phyloP scores from a whole-genome alignment of 2,329 filamentous ascomycete species.

The Botrytis galanthina region DNA sequence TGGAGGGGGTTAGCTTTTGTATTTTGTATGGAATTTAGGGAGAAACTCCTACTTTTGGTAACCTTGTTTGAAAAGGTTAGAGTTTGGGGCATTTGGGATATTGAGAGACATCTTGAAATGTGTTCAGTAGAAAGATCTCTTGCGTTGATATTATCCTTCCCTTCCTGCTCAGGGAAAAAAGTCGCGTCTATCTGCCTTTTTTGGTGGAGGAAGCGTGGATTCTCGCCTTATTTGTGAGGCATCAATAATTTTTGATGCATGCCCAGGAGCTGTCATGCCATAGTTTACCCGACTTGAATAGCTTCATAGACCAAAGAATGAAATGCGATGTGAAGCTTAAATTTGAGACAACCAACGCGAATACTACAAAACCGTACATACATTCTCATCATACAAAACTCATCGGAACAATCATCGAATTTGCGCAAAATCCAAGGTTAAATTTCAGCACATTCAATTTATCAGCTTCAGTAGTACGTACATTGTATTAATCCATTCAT shows the following conservation, averaged over 20 bases:
- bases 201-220: slow-evolving; percentile 14
- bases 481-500: slow-evolving; percentile 5
- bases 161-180: slow-evolving; percentile 13
- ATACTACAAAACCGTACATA: not conserved
- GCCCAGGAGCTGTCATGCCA: slow-evolving; percentile 10
- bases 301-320: slow-evolving; percentile 20
- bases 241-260: not conserved
- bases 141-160: slow-evolving; percentile 21
- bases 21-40: slow-evolving; percentile 36
- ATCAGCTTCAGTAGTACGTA: not conserved
- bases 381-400: not conserved
- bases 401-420: not conserved
- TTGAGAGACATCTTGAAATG: slow-evolving; percentile 77
- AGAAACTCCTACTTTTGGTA: slow-evolving; percentile 69
- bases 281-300: slow-evolving; percentile 18
- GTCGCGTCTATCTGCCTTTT: slow-evolving; percentile 18
- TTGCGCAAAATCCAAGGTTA: not conserved
- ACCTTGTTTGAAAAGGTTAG: slow-evolving; percentile 90
- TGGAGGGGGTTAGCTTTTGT: slow-evolving; percentile 37
- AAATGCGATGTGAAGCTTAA: slow-evolving; percentile 11
- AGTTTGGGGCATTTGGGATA: slow-evolving; percentile 90
- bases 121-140: slow-evolving; percentile 16
- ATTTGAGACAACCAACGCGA: slow-evolving; percentile 1
- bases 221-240: not conserved
- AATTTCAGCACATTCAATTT: not conserved